phyloP scores from a whole-genome alignment of 2,329 filamentous ascomycete species.

The Hawksworthiomyces lignivorus region DNA sequence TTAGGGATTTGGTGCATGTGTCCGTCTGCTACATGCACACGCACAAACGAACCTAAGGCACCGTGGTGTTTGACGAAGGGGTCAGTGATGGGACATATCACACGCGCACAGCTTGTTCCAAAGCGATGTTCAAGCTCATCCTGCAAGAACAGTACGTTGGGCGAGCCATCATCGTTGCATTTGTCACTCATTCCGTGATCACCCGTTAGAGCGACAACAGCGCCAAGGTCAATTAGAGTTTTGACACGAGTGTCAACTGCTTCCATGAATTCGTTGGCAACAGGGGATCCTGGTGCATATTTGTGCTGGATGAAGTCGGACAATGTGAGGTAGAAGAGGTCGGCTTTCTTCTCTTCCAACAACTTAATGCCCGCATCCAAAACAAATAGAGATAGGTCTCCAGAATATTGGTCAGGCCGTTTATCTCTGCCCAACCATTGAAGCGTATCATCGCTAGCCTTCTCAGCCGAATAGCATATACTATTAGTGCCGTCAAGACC shows the following conservation, averaged over 20 bases:
- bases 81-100: constrained; percentile 37
- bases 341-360: constrained; percentile 28
- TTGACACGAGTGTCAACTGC: constrained; percentile 26
- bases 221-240: constrained; percentile 25
- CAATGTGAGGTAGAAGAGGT: constrained; percentile 35
- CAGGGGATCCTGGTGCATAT: constrained; percentile 27
- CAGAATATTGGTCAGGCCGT: constrained; percentile 33
- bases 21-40: constrained; percentile 24
- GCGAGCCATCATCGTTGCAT: constrained; percentile 23
- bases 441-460: constrained; percentile 22
- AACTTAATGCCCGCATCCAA: constrained; percentile 35
- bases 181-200: constrained; percentile 38
- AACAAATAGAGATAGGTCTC: constrained; percentile 34
- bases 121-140: constrained; percentile 27
- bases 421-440: constrained; percentile 26
- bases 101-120: constrained; percentile 22
- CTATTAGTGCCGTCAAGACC: constrained; percentile 19
- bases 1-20: constrained; percentile 24
- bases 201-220: constrained; percentile 31
- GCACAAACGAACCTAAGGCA: constrained; percentile 33
- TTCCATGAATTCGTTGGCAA: constrained; percentile 30
- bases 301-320: constrained; percentile 39
- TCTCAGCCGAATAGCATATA: constrained; percentile 32
- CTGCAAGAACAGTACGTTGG: constrained; percentile 32
- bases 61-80: constrained; percentile 36